phyloP scores from a whole-genome alignment of 805 yeast genomes.

The Starmerella apicola region DNA sequence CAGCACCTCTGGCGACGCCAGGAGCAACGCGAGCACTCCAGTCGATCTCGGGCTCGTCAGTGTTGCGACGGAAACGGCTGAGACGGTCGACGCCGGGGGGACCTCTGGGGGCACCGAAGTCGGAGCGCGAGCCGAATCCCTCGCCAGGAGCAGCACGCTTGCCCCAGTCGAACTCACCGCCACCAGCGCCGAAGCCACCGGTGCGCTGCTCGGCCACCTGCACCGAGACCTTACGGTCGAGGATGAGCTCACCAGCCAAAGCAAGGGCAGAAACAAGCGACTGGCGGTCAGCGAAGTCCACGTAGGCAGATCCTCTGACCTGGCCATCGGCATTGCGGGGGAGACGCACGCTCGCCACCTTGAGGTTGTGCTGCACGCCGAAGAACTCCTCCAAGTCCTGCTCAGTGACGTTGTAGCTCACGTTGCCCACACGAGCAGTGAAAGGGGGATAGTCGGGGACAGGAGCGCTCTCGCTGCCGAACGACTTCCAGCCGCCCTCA shows the following conservation, averaged over 20 bases:
- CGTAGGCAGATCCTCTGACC: slow-evolving; percentile 79
- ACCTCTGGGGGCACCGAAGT: slow-evolving; percentile 27
- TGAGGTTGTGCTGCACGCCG: slow-evolving; percentile 31
- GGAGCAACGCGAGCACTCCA: slow-evolving; percentile 20
- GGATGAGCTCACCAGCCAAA: slow-evolving; percentile 57
- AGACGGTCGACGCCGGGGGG: slow-evolving; percentile 32
- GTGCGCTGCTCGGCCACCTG: slow-evolving; percentile 66
- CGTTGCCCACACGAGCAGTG: slow-evolving; percentile 77
- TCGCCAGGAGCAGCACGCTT: slow-evolving; percentile 21
- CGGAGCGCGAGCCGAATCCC: slow-evolving; percentile 28
- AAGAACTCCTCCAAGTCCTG: slow-evolving; percentile 32
- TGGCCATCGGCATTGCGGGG: slow-evolving; percentile 53
- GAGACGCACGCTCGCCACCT: slow-evolving; percentile 56
- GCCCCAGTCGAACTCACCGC: slow-evolving; percentile 21
- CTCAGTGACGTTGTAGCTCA: slow-evolving; percentile 73
- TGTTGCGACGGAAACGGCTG: slow-evolving; percentile 23
- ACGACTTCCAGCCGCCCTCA: slow-evolving; percentile 4
- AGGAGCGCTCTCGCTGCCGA: slow-evolving; percentile 42
- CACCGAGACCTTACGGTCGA: slow-evolving; percentile 53
- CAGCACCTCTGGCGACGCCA: no score
- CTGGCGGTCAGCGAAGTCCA: slow-evolving; percentile 74
- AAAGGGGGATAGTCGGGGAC: slow-evolving; percentile 87
- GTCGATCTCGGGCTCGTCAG: slow-evolving; percentile 16
- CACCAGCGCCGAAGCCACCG: slow-evolving; percentile 36
- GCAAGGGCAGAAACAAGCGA: slow-evolving; percentile 64